phyloP scores from a whole-genome alignment of 306 rosid species.

The Gastrolobium bilobum region DNA sequence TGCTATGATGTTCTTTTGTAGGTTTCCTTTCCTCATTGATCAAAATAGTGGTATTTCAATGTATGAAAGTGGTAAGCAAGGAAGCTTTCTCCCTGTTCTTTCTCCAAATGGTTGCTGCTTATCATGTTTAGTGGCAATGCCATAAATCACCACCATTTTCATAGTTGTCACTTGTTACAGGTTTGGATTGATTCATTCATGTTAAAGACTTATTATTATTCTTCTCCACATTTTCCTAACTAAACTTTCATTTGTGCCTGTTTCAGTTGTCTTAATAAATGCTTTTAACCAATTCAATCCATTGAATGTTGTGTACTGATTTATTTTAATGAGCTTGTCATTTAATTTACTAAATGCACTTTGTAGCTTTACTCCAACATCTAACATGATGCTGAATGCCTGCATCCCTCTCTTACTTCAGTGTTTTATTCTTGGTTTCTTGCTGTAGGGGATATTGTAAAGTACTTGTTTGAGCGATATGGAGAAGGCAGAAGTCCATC shows the following conservation, averaged over 20 bases:
- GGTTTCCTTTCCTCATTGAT: conserved; percentile 94
- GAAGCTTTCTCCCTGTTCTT: conserved; percentile 40
- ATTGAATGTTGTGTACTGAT: not conserved
- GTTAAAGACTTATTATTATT: not conserved
- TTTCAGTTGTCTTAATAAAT: conserved; percentile 26
- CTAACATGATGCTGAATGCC: conserved; percentile 8
- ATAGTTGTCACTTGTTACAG: conserved; percentile 1
- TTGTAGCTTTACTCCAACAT: conserved; percentile 5
- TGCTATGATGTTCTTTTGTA: conserved; percentile 53
- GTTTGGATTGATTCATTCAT: conserved; percentile 5
- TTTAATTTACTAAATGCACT: conserved; percentile 11
- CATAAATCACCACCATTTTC: conserved; percentile 12
- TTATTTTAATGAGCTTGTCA: not conserved
- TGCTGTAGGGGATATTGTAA: conserved; percentile 84
- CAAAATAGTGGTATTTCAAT: conserved; percentile 68
- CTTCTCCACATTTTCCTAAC: conserved; percentile 22
- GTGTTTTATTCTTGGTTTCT: conserved; percentile 47
- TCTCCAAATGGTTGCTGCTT: conserved; percentile 29
- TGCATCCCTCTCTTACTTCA: conserved; percentile 9
- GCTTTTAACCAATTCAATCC: conserved; percentile 17
- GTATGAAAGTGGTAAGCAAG: conserved; percentile 87
- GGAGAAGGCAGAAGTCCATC: conserved; percentile 84
- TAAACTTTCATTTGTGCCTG: not conserved
- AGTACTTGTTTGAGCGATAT: conserved; percentile 79
- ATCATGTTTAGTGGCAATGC: conserved; percentile 35